These are phyloP conservation scores for Euphorbia pulcherrima DNA, from an alignment of 345 rosid genomes.

Conservation along the genomic window DNA sequence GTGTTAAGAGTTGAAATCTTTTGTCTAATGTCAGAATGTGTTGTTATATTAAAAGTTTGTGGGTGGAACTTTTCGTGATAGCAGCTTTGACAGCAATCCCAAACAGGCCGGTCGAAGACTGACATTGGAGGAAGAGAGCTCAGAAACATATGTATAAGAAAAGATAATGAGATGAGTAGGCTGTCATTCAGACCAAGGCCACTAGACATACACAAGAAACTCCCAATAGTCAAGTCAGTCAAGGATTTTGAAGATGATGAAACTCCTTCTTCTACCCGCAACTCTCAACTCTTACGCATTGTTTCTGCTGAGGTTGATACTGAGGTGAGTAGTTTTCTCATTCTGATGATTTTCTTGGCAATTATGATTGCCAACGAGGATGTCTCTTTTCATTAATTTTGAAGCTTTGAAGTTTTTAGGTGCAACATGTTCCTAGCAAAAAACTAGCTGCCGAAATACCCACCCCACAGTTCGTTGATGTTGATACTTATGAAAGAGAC, in stretches of 20 bases:
- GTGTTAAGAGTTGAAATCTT: no score
- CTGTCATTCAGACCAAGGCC: conserved; percentile 95
- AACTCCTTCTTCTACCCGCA: conserved; percentile 66
- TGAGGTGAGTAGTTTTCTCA: conserved; percentile 34
- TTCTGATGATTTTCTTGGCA: not conserved
- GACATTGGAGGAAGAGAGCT: not conserved
- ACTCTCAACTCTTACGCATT: conserved; percentile 67
- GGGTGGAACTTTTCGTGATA: no score
- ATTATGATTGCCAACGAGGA: not conserved
- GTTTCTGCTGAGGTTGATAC: conserved; percentile 43
- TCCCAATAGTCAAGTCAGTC: conserved; percentile 81
- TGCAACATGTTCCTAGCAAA: conserved; percentile 56
- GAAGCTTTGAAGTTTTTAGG: conserved; percentile 25
- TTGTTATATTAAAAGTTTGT: no score
- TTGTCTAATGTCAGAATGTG: no score
- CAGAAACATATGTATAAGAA: conserved; percentile 14
- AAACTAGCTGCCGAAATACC: conserved; percentile 80
- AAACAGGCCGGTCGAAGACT: no score
- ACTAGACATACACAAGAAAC: conserved; percentile 90
- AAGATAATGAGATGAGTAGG: conserved; percentile 86
- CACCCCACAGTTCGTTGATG: conserved; percentile 80
- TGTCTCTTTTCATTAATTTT: not conserved
- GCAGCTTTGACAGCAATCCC: no score
- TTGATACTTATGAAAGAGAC: conserved; percentile 89
- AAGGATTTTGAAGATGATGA: conserved; percentile 97